These are phyloP conservation scores for Arthrobotrys conoides DNA, from an alignment of 2,329 filamentous ascomycete species.

Conservation along the genomic window DNA sequence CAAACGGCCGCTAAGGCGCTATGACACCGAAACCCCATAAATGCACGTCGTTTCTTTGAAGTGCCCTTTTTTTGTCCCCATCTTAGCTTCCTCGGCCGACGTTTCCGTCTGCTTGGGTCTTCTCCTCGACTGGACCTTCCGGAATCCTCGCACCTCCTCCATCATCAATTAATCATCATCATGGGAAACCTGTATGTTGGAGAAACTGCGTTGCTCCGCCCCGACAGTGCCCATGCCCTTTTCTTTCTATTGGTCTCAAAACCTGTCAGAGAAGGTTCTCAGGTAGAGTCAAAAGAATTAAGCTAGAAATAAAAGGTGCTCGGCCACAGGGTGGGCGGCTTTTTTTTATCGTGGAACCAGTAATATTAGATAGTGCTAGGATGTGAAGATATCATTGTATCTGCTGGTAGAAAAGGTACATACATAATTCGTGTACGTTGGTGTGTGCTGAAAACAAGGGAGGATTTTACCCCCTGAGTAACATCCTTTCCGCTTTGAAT, in stretches of 20 bases:
- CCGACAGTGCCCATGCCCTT: slow-evolving; percentile 31
- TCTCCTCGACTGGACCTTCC: slow-evolving; percentile 60
- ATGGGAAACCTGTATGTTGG: slow-evolving; percentile 57
- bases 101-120: slow-evolving; percentile 43
- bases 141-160: too few relatives aligned
- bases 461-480: slow-evolving; percentile 7
- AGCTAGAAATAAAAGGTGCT: slow-evolving; percentile 6
- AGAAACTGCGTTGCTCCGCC: slow-evolving; percentile 61
- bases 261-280: slow-evolving; percentile 40
- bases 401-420: slow-evolving; percentile 21
- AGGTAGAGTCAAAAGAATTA: slow-evolving; percentile 33
- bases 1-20: slow-evolving; percentile 57
- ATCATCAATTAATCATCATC: too few relatives aligned
- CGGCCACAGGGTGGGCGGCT: slow-evolving; percentile 38
- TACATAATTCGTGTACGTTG: slow-evolving; percentile 23
- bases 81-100: slow-evolving; percentile 52
- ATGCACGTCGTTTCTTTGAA: neutral
- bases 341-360: slow-evolving; percentile 41
- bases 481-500: slow-evolving; percentile 31
- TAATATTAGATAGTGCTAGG: slow-evolving; percentile 46
- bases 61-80: slow-evolving; percentile 4
- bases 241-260: slow-evolving; percentile 46
- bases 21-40: slow-evolving; percentile 46
- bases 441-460: slow-evolving; percentile 15
- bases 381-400: slow-evolving; percentile 45